These are phyloP conservation scores for Chlorella sp. DNA, from an alignment of 139 green algal genomes.

Conservation along the genomic window DNA sequence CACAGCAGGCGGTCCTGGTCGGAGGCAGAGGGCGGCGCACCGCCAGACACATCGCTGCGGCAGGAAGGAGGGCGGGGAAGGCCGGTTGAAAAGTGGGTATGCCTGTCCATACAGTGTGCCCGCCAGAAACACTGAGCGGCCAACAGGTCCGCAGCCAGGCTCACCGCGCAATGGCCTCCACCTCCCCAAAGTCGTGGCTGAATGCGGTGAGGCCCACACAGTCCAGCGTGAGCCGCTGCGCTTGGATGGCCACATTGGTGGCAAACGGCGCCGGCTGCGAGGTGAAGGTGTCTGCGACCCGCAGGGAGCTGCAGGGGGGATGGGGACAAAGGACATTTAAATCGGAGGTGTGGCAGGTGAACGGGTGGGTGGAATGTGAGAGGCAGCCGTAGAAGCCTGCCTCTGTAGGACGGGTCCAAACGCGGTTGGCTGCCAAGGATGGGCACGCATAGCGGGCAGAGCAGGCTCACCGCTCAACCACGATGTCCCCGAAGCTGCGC, in stretches of 20 bases:
- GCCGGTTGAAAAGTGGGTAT: no score
- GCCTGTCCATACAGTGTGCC: no score
- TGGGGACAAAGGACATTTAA: neutral
- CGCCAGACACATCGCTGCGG: constrained; percentile 36
- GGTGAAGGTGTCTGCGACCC: constrained; percentile 51
- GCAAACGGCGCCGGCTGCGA: constrained; percentile 16
- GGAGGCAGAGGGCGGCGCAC: constrained; percentile 17
- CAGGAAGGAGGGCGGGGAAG: no score
- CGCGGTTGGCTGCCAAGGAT: no score
- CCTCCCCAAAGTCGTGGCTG: constrained; percentile 72
- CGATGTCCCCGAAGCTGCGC: constrained; percentile 56
- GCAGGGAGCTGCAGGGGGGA: constrained; percentile 30
- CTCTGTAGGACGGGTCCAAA: no score
- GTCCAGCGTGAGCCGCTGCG: constrained; percentile 79
- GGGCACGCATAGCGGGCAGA: no score
- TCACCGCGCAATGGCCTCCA: neutral
- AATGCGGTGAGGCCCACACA: constrained; percentile 75
- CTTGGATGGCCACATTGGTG: constrained; percentile 70
- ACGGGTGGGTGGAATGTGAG: no score
- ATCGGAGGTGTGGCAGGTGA: no score
- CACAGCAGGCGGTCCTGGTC: constrained; percentile 65
- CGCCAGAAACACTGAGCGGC: no score
- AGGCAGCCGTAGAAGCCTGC: no score
- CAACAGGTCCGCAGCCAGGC: neutral
- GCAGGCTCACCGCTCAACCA: constrained; percentile 51